Evolutionary conservation across 2,329 filamentous ascomycete species (phyloP), one percentile per base, ranked within the genome.

Genomic region (Exutisphaerella laricina): DNA sequence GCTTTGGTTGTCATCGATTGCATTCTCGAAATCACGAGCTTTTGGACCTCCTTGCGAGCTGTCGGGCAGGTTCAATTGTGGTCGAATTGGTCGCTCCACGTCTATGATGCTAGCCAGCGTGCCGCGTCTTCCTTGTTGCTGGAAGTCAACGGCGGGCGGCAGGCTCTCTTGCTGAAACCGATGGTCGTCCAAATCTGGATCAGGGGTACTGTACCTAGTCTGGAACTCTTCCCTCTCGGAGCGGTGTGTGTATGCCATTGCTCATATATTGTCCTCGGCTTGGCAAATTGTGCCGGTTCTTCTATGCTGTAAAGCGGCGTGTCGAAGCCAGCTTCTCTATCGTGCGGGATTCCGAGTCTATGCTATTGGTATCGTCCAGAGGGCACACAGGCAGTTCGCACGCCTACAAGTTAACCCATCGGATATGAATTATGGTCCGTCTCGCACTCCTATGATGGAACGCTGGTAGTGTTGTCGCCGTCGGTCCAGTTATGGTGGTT

Each of bases 141-240:
- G 41, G 18, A 51, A 43, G 60, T 80, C 77, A 22, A 70, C 66
- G 3, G 33, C 33, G 32, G 78, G 77, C 46, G 79, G 81, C 17
- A 80, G 66, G 26, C 80, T 77, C 17, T 74, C 66, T 4, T 73
- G 66, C 59, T 85, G 83, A 59, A 80, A 72, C 45, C 88, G 84
- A 69, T 96, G 89, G 63, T 96, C 88, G 62, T 96, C 88, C 35
- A 96, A 76, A 62, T 89, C 83, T 49, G 83, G 82, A 48, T 88
- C 79, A 10, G 85, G 84, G 43, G 83, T 82, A 65, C 79, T 79
- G 66, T 83, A 88, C 57, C 81, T 77, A 57, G 77, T 76, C 58
- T 79, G 75, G 20, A 35, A 35, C 8, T 21, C 33, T 43, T 77
- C 71, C 51, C 64, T 70, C 58, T 82, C 82, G 76, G 88, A 94